Base-by-base conservation (phyloP, 2,329 filamentous ascomycete species). In the Cylindrodendrum hubeiense region DNA sequence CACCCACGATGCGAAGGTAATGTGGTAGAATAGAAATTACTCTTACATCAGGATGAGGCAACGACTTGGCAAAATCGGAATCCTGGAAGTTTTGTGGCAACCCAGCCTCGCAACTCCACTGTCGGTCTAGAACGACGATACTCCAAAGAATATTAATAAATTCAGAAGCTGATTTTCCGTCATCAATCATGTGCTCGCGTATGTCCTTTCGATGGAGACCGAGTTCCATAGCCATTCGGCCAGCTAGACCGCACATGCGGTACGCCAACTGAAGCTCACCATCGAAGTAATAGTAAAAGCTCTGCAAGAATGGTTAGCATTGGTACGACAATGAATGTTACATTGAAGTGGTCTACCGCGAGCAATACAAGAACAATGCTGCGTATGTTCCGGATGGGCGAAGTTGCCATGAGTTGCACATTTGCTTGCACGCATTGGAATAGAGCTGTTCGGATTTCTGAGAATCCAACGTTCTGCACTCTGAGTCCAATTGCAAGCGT, bases 221-320 rank as follows among this genome's bases (percentile, higher is more conserved):
- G 15, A 57, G 54, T 22, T 57, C 54, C 54, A 57, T 57, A 5
- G 54, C 54, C 30, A 57, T 47, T 13, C 54, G 54, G 3, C 54
- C 54, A 2, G 54, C 54, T 10, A 47, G 30, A 9, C 54, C 54
- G 10, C 54, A 57, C 30, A 47, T 57, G 8, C 54, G 41, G 41
- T 43, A 57, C 13, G 54, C 43, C n/a, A 47, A 21, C 5, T n/a
- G 41, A 1, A 57, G 41, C 4, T 43, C 34, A 9, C 44, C 43
- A n/a, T 47, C 43, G 17, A 57, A 57, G 43, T 47, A 57, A 22
- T 57, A 43, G 37, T 57, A 57, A 15, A 57, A 57, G 13, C 54
- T 43, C 54, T 57, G 4, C 2, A n/a, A n/a, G n/a, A n/a, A 12
- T 22, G 30, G 3, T 1, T 17, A 3, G 10, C 39, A 46, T 56